Base-by-base conservation (phyloP, 148 eudicot species). In the Fagopyrum homotropicum region DNA sequence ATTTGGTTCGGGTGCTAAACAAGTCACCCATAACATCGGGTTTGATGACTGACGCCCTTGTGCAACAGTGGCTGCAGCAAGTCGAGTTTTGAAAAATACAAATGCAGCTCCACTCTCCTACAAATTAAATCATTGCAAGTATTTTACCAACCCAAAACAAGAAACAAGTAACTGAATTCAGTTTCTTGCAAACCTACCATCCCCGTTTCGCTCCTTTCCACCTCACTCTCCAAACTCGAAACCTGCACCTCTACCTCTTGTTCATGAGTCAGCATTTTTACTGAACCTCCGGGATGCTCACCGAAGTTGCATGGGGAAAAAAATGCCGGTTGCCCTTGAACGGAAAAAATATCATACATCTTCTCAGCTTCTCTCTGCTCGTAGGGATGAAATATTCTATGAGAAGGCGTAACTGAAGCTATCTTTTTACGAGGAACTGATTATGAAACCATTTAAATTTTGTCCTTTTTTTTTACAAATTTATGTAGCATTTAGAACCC, bases 51-150 rank as follows among this genome's bases (percentile, higher is more conserved):
- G 99, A 84, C 83, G 88, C 79, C 83, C 79, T 75, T 79, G 76
- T 48, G 99, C 87, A 77, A 91, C 89, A 73, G 88, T 88, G 79
- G 89, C 78, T 79, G 99, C 99, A 73, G 92, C 96, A 85, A 86
- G 90, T 43, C 99, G 97, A 26, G 93, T 89, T 83, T 78, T 89
- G 80, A 92, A 92, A 76, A 90, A 92, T 55, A 95, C 96, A 76
- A 95, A 86, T 77, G 97, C 97, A 78, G 92, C 88, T 72, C 89
- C 83, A 82, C 88, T 84, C 83, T 95, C 99, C 99, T 95, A 92
- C 81, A 82, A 26, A 16, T 76, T 71, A 57, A 73, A 64, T 15
- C 72, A 73, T 68, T 45, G 7, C 45, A 73, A 2, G 64, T 69
- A 64, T 40, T 29, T 10, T 7, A 73, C 11, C 43, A 63, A 22